These are phyloP conservation scores for Sextonia rubra DNA, from an alignment of 164 flowering plant species.

Conservation along the genomic window DNA sequence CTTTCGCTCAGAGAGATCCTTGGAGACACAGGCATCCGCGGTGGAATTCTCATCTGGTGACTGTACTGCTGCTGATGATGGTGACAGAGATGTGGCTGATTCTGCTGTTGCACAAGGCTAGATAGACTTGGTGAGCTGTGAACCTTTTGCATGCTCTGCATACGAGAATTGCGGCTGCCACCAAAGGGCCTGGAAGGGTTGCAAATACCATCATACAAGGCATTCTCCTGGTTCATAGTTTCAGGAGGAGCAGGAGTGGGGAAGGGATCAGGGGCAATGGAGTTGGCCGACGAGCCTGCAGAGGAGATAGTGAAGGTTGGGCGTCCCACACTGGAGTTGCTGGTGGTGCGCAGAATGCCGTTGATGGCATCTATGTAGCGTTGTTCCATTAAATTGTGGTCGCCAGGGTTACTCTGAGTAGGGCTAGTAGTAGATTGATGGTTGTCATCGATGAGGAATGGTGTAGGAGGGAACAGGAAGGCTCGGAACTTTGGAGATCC, in stretches of 20 bases:
- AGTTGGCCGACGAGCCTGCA: constrained; percentile 54
- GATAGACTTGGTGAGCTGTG: background rate
- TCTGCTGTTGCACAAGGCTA: background rate
- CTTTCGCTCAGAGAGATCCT: background rate
- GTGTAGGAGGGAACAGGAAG: constrained; percentile 61
- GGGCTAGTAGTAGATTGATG: background rate
- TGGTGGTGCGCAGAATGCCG: constrained; percentile 35
- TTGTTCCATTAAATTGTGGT: constrained; percentile 40
- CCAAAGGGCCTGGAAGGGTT: background rate
- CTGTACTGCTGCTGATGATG: background rate
- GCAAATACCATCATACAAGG: background rate
- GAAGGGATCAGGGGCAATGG: constrained; percentile 29
- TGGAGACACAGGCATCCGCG: background rate
- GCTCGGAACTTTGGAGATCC: constrained; percentile 35
- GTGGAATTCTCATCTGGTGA: background rate
- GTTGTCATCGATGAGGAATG: constrained; percentile 23
- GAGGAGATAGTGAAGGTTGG: constrained; percentile 40
- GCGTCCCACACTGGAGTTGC: background rate
- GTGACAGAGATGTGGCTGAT: background rate
- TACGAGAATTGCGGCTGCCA: background rate
- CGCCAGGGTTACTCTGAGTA: constrained; percentile 2
- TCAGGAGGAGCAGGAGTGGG: background rate
- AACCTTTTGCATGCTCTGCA: background rate
- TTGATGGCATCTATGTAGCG: constrained; percentile 81
- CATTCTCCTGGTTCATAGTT: background rate